Evolutionary conservation across 176 grass and related monocot species (phyloP).

Genomic region (Eleusine indica): DNA sequence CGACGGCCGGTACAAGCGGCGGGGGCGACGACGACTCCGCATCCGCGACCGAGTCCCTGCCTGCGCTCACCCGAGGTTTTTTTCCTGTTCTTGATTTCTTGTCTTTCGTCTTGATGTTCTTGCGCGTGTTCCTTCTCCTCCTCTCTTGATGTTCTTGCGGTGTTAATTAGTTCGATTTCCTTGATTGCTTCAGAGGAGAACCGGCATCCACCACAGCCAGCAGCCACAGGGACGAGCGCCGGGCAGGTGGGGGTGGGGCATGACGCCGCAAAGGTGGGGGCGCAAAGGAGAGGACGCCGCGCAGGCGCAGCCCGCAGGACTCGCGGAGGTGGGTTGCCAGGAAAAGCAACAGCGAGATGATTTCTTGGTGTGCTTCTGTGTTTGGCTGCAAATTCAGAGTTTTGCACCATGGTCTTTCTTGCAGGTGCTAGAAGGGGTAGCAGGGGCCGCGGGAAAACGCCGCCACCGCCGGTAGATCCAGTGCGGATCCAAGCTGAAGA

Average conservation of each 20-base stretch:
- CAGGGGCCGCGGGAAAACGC: not conserved
- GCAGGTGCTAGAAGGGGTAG: not conserved
- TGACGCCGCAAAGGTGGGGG: not conserved
- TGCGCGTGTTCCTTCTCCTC: not conserved
- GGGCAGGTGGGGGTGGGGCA: too few relatives aligned
- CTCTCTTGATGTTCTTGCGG: not conserved
- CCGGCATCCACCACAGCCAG: too few relatives aligned
- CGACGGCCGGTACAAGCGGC: not conserved
- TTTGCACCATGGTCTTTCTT: not conserved
- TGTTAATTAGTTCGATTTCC: not conserved
- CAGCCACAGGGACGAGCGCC: too few relatives aligned
- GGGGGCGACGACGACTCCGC: too few relatives aligned
- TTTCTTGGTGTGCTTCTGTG: not conserved
- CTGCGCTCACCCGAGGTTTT: too few relatives aligned
- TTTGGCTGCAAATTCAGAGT: not conserved
- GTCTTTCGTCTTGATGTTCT: too few relatives aligned
- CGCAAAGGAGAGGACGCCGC: not conserved
- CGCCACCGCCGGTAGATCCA: not conserved
- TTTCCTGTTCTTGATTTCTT: not conserved
- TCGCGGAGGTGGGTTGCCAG: not conserved
- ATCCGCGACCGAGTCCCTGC: not conserved
- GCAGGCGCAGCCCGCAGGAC: too few relatives aligned
- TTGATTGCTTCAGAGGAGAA: not conserved
- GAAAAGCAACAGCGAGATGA: not conserved
- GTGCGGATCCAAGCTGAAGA: not conserved